Evolutionary conservation across 2,329 filamentous ascomycete species (phyloP), one percentile per base, ranked within the genome.

Genomic region (Aphanocladium album): DNA sequence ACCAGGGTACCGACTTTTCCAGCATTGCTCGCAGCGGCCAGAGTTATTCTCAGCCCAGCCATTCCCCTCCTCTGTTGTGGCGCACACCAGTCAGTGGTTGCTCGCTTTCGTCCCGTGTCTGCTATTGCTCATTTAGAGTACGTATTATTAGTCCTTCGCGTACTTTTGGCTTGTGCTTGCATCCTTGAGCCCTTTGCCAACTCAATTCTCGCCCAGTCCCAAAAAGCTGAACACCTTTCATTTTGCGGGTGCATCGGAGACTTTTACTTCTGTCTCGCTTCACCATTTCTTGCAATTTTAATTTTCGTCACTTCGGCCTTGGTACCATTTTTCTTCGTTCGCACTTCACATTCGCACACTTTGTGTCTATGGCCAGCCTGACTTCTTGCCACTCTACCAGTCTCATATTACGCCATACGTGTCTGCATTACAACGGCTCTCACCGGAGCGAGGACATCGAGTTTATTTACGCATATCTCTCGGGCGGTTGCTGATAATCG

Each of bases 91-190:
- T 25, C 33, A 43, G 30, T 50, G 55, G 45, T 43, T 41, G 46
- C 43, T 58, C 46, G 35, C 21, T 51, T 58, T 58, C 55, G 23
- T 50, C 55, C 55, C 46, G 55, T 58, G 46, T 58, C 30, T 19
- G 14, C 17, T 30, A 35, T 57, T n/a, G n/a, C n/a, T 7, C 30
- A 35, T 16, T 23, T 39, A 57, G 46, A 39, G 54, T 57, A 57
- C 54, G 54, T 57, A 57, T 57, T 57, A 56, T 49, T 57, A 57
- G 54, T 47, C 54, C 30, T 47, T 37, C 47, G 41, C 19, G 41
- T 46, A 56, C 23, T 56, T 47, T n/a, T 23, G 53, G 21, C 53
- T 43, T 56, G 27, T 37, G n/a, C 14, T 49, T 43, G 43, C 43
- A 56, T 39, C 33, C 43, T 57, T 57, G 54, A 39, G 45, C 33